These are phyloP conservation scores for Austroboletus niveus DNA, from an alignment of 1,284 basidiomycete genomes.

Conservation along the genomic window DNA sequence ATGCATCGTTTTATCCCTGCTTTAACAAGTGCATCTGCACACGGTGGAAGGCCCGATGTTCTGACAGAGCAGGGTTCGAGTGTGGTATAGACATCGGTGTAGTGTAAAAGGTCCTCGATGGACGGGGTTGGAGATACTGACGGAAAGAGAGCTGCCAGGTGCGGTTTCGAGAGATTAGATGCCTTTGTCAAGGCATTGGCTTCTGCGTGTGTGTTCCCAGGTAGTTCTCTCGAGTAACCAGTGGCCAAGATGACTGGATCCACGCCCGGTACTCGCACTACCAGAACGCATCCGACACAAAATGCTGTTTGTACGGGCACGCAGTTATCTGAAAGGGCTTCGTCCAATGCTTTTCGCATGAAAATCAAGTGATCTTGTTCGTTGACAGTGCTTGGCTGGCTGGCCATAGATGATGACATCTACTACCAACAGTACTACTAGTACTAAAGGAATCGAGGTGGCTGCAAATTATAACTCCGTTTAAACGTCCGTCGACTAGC, in stretches of 20 bases:
- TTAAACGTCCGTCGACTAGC: background rate
- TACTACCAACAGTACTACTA: background rate
- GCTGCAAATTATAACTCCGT: background rate
- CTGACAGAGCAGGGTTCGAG: conserved; percentile 96
- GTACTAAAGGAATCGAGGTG: background rate
- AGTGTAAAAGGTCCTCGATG: conserved; percentile 49
- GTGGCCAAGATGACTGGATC: conserved; percentile 62
- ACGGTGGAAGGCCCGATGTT: conserved; percentile 84
- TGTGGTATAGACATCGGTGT: conserved; percentile 86
- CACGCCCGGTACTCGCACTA: conserved; percentile 42
- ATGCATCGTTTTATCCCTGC: conserved; percentile 75
- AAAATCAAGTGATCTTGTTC: conserved; percentile 41
- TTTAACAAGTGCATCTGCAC: conserved; percentile 81
- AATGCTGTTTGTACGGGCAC: conserved; percentile 80
- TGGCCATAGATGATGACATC: conserved; percentile 1
- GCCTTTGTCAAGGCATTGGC: conserved; percentile 90
- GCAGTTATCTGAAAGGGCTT: conserved; percentile 66
- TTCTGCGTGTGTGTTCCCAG: conserved; percentile 97
- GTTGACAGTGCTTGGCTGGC: conserved; percentile 3
- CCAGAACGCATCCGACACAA: conserved; percentile 90
- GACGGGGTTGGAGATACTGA: conserved; percentile 25
- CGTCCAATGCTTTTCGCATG: conserved; percentile 65
- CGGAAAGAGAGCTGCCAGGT: conserved; percentile 47
- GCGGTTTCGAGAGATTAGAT: conserved; percentile 39
- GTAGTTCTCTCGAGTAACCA: conserved; percentile 90